phyloP scores from a whole-genome alignment of 78 protist genomes.

The Dictyostelium firmibasis region DNA sequence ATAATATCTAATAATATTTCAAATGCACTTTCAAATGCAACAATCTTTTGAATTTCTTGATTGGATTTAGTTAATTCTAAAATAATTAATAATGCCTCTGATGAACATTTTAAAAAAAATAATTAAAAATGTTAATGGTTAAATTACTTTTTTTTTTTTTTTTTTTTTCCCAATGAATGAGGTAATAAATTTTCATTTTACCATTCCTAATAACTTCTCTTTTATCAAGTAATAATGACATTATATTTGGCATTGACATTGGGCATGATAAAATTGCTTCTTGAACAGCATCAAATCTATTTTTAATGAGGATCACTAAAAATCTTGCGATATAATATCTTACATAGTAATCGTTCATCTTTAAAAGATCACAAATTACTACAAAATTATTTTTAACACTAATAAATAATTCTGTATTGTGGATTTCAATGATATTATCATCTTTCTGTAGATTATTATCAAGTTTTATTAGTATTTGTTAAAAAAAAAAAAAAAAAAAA shows the following conservation, averaged over 20 bases:
- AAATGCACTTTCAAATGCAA: conserved; percentile 80
- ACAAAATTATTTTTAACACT: conserved; percentile 32
- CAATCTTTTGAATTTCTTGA: conserved; percentile 82
- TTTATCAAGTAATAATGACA: conserved; percentile 39
- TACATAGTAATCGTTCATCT: conserved; percentile 34
- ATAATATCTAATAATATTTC: conserved; percentile 58
- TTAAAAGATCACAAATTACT: conserved; percentile 18
- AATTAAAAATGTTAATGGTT: too few species aligned
- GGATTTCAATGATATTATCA: conserved; percentile 74
- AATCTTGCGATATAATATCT: conserved; percentile 44
- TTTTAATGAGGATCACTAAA: conserved; percentile 27
- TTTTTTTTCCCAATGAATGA: too few species aligned
- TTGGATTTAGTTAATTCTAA: conserved; percentile 52
- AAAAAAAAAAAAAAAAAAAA: background rate
- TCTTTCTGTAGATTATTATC: conserved; percentile 35
- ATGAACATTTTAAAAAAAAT: too few species aligned
- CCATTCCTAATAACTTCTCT: conserved; percentile 79
- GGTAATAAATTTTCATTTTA: too few species aligned
- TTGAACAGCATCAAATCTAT: conserved; percentile 64
- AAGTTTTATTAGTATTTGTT: background rate
- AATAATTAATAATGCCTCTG: conserved; percentile 44
- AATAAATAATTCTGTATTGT: conserved; percentile 70
- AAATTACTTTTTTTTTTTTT: too few species aligned
- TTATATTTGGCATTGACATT: conserved; percentile 70
- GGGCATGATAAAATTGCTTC: conserved; percentile 53